phyloP scores from a whole-genome alignment of 805 yeast species.

The Saccharomycopsis amapae region DNA sequence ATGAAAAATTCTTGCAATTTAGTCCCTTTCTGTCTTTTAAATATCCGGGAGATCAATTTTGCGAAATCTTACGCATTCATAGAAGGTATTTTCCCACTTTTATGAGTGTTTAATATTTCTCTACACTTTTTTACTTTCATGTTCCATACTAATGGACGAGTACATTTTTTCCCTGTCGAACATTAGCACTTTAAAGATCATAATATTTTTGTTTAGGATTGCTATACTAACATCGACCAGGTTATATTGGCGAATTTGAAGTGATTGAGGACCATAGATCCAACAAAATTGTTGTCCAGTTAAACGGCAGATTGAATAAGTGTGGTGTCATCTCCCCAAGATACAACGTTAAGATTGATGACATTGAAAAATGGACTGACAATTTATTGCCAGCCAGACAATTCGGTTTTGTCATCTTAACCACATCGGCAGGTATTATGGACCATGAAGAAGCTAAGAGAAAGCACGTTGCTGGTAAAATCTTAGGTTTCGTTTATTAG shows the following conservation, averaged over 20 bases:
- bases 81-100: conserved; percentile 6
- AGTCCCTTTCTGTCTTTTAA: conserved; percentile 22
- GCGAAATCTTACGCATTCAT: conserved; percentile 17
- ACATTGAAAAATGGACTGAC: conserved; percentile 97
- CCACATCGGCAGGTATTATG: conserved; percentile 99
- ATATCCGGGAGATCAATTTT: conserved; percentile 21
- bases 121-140: conserved; percentile 7
- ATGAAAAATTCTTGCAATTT: conserved; percentile 9
- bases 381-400: conserved; percentile 98
- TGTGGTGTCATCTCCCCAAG: conserved; percentile 98
- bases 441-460: conserved; percentile 99
- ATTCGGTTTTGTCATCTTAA: conserved; percentile 94
- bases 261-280: conserved; percentile 98
- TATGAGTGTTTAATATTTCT: conserved; percentile 16
- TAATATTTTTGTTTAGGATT: neutral
- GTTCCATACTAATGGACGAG: neutral
- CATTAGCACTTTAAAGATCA: no score
- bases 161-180: no score
- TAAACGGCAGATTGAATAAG: conserved; percentile 97
- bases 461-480: conserved; percentile 99
- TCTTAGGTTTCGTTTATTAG: conserved; percentile 95
- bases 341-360: conserved; percentile 92
- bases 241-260: conserved; percentile 98
- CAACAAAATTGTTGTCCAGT: conserved; percentile 92
- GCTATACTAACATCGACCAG: neutral